Percentiles rank a stretch among this genome's conserved stretches.
These are phyloP conservation scores for Barnettozyma californica DNA, from an alignment of 805 yeast genomes.

Conservation along the genomic window DNA sequence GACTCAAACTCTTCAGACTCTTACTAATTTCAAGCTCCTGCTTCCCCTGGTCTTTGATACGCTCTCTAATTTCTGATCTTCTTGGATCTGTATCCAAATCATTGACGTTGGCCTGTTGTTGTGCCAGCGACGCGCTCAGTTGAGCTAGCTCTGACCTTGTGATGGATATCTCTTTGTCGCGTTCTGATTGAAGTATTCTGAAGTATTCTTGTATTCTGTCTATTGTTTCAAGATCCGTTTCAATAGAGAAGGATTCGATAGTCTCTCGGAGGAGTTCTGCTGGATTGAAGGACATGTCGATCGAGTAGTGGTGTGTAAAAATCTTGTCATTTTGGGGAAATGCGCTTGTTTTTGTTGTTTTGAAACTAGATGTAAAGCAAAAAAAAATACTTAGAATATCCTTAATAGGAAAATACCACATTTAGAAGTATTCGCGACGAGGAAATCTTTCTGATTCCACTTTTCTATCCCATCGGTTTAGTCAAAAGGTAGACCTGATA, in stretches of 20 bases:
- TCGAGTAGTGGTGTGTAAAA: not conserved
- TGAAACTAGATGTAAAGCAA: too few relatives aligned
- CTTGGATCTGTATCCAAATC: slow-evolving; percentile 27
- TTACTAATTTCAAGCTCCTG: slow-evolving; percentile 47
- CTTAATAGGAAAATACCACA: not conserved
- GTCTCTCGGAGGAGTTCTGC: slow-evolving; percentile 35
- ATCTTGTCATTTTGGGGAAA: not conserved
- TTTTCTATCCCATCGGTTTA: not conserved
- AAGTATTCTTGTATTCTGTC: slow-evolving; percentile 39
- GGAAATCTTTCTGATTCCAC: not conserved
- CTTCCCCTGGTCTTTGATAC: slow-evolving; percentile 35
- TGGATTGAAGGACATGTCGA: slow-evolving; percentile 3
- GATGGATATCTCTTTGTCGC: slow-evolving; percentile 25
- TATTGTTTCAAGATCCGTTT: slow-evolving; percentile 43
- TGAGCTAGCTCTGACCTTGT: slow-evolving; percentile 19
- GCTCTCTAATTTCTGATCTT: slow-evolving; percentile 26
- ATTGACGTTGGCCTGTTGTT: slow-evolving; percentile 15
- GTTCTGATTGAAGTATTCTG: slow-evolving; percentile 24
- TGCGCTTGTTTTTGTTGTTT: not conserved
- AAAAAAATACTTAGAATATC: not conserved
- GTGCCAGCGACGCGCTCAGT: slow-evolving; percentile 15
- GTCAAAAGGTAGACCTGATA: not conserved
- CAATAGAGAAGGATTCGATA: slow-evolving; percentile 44
- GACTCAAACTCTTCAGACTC: slow-evolving; percentile 44
- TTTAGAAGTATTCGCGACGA: not conserved